These are phyloP conservation scores for Caloboletus firmus DNA, from an alignment of 1,284 basidiomycete species.

Conservation along the genomic window DNA sequence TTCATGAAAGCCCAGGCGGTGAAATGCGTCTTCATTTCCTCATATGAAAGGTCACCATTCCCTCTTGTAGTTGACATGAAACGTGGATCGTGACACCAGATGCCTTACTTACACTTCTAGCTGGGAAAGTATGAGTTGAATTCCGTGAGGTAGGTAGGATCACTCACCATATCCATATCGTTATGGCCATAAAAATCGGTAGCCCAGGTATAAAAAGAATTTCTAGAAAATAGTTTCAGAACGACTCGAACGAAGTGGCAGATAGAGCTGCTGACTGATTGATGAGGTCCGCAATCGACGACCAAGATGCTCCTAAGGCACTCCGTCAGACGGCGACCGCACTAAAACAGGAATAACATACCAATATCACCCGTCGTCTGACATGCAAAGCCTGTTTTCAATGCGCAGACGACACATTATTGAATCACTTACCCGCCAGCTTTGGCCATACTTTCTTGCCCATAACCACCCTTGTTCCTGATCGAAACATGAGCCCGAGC, in stretches of 20 bases:
- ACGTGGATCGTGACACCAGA: background rate
- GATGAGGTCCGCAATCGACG: conserved; percentile 39
- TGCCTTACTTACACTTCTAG: conserved; percentile 38
- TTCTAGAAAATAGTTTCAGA: conserved; percentile 30
- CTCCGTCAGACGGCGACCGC: conserved; percentile 2
- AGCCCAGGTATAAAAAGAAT: conserved; percentile 44
- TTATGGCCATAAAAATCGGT: conserved; percentile 49
- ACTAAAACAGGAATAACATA: conserved; percentile 5
- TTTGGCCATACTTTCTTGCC: conserved; percentile 52
- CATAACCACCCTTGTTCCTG: conserved; percentile 62
- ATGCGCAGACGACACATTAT: background rate
- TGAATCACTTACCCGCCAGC: conserved; percentile 51
- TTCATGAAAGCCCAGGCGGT: conserved; percentile 52
- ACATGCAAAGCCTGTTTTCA: background rate
- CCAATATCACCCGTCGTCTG: conserved; percentile 59
- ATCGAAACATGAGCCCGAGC: conserved; percentile 5
- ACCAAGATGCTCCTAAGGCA: conserved; percentile 34
- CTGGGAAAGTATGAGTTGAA: conserved; percentile 24
- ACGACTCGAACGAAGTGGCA: background rate
- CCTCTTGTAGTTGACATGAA: conserved; percentile 33
- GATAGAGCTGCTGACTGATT: conserved; percentile 30
- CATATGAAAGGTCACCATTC: conserved; percentile 43
- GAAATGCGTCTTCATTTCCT: conserved; percentile 48
- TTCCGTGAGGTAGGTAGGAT: background rate
- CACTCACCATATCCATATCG: conserved; percentile 48